Percentiles rank a stretch among this genome's conserved stretches.
Evolutionary conservation across 495 filamentous ascomycete genomes (phyloP).

Genomic region (Barbatosphaeria neglecta): DNA sequence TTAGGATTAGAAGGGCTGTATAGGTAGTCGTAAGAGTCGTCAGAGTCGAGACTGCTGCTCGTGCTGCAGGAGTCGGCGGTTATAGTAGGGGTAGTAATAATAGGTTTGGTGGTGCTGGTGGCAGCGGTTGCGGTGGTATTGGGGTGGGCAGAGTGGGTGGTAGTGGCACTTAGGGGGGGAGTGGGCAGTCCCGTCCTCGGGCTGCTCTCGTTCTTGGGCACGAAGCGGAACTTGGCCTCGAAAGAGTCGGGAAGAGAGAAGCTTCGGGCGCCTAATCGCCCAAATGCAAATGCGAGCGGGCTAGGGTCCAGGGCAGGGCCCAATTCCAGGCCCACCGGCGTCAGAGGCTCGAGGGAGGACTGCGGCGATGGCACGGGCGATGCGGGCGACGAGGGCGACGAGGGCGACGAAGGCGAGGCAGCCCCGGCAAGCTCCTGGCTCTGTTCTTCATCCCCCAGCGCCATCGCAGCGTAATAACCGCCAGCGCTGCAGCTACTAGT

Average conservation of each 20-base stretch:
- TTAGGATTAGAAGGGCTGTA: neutral
- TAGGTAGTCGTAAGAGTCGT: too few relatives aligned
- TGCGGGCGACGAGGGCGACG: neutral
- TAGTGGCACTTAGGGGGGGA: too few relatives aligned
- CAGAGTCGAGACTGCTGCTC: neutral
- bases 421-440: too few relatives aligned
- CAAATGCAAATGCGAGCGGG: neutral
- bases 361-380: neutral
- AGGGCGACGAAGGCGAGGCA: neutral
- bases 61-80: neutral
- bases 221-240: too few relatives aligned
- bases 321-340: too few relatives aligned
- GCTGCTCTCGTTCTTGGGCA: neutral
- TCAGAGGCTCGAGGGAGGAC: neutral
- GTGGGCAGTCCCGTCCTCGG: too few relatives aligned
- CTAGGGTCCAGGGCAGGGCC: too few relatives aligned
- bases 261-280: neutral
- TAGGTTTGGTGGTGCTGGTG: conserved; percentile 11
- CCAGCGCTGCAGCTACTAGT: too few relatives aligned
- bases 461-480: too few relatives aligned
- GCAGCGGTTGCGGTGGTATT: neutral
- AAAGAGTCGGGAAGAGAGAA: neutral
- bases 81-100: too few relatives aligned
- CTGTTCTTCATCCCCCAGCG: too few relatives aligned
- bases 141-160: neutral